Base-by-base conservation (phyloP, 345 rosid species). In the Populus simonii region DNA sequence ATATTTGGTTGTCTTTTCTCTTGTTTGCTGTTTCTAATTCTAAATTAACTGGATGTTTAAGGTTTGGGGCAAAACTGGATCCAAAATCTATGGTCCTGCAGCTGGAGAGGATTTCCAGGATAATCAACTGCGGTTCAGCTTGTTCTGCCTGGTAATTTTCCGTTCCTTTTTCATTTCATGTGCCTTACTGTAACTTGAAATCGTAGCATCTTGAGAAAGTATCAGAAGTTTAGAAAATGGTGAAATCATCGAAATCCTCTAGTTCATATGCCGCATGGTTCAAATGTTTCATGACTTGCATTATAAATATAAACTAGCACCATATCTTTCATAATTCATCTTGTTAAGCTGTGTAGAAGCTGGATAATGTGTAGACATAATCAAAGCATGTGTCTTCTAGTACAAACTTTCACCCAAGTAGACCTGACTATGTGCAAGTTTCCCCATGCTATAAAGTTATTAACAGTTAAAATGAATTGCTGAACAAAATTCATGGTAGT, bases 31-130 rank as follows among this genome's bases (percentile, higher is more conserved):
- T 22, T 74, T 72, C 78, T 72, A 63, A 79, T 63, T 23, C 27
- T 82, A 51, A 74, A 69, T 68, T 77, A 25, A 79, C 43, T 71
- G 57, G 33, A 31, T 71, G 12, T 11, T 71, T 53, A 39, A 94
- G 99, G 98, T 95, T 33, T 78, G 91, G 93, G 99, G 99, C 41
- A 93, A 91, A 86, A 96, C 98, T 18, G 93, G 87, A 80, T 89
- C 96, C 43, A 90, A 93, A 87, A 83, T 96, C 82, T 96, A 96
- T 68, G 99, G 99, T 13, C 98, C 97, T 25, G 80, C 1, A 68
- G 75, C 97, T 66, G 98, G 98, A 78, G 66, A 36, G 27, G 98
- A 96, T 86, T 96, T 91, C 80, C 13, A 74, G 83, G 99, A 96
- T 86, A 96, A 96, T 86, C 94, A 89, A 84, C 83, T 92, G 80